Conservation (phyloP, 1,139 yeast genomes). For the Pichia sp. region DNA sequence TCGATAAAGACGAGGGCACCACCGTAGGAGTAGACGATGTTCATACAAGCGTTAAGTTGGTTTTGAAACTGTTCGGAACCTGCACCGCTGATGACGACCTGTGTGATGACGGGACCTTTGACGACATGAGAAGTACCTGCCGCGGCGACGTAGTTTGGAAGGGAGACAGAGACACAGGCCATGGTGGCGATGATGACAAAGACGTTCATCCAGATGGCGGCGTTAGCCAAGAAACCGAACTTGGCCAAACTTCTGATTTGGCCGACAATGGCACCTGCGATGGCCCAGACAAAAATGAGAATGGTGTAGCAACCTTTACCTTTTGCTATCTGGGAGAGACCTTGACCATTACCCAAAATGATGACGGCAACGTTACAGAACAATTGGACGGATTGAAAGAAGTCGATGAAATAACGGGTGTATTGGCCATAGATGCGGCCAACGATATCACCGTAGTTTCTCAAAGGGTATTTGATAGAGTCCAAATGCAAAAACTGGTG, state of each 20-base stretch:
- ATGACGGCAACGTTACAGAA: constrained; percentile 41
- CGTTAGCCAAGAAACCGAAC: constrained; percentile 40
- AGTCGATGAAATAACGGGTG: constrained; percentile 33
- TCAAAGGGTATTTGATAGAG: constrained; percentile 39
- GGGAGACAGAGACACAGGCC: constrained; percentile 36
- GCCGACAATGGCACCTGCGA: constrained; percentile 41
- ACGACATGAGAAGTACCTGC: constrained; percentile 23
- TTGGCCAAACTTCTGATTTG: constrained; percentile 38
- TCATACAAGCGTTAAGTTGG: constrained; percentile 39
- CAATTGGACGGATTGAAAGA: constrained; percentile 39
- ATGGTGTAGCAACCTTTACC: constrained; percentile 39
- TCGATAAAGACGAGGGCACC: constrained; percentile 45
- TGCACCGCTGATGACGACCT: constrained; percentile 14
- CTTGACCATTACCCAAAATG: constrained; percentile 39
- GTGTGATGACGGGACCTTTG: constrained; percentile 25
- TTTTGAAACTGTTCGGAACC: constrained; percentile 27
- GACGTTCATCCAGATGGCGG: constrained; percentile 43
- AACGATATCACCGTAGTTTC: constrained; percentile 40
- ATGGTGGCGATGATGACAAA: constrained; percentile 39
- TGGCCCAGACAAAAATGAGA: constrained; percentile 39
- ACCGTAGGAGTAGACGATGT: constrained; percentile 45
- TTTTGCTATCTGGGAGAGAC: constrained; percentile 38
- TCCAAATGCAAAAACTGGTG: constrained; percentile 29
- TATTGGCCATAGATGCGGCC: constrained; percentile 35
- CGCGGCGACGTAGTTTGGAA: constrained; percentile 36